Conservation (phyloP, 306 rosid genomes). For the Lathyrus tuberosus region DNA sequence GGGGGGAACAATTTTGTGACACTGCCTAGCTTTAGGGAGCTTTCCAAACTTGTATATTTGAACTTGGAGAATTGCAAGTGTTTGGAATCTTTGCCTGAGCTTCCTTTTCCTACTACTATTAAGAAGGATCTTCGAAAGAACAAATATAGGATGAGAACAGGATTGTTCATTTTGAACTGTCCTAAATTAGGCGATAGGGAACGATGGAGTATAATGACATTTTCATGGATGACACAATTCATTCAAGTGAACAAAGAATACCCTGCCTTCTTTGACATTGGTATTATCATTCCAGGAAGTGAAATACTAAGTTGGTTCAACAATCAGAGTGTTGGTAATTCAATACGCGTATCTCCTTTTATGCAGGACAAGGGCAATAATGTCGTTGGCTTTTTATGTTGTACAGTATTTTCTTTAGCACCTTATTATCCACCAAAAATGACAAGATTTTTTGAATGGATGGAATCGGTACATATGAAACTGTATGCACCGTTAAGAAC, state of each 20-base stretch:
- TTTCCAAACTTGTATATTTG: background rate
- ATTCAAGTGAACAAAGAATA: background rate
- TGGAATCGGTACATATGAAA: no score
- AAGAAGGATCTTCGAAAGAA: background rate
- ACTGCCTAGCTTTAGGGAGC: conserved; percentile 14
- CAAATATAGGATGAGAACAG: fast-evolving
- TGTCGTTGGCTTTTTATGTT: background rate
- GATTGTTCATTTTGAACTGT: conserved; percentile 21
- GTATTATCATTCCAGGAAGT: background rate
- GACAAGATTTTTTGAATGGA: no score
- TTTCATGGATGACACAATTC: background rate
- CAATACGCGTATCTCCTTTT: background rate
- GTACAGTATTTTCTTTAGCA: no score
- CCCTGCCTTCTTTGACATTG: background rate
- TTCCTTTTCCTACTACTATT: background rate
- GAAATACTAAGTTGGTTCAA: background rate
- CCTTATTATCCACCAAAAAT: no score
- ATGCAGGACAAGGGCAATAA: background rate
- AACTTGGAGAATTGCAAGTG: conserved; percentile 14
- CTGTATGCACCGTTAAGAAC: no score
- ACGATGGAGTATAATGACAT: background rate
- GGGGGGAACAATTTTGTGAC: conserved; percentile 26
- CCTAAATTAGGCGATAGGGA: background rate
- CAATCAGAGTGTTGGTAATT: background rate
- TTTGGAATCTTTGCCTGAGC: conserved; percentile 1